Base-by-base conservation (phyloP, 768 basidiomycete species). In the Cystofilobasidium capitatum region DNA sequence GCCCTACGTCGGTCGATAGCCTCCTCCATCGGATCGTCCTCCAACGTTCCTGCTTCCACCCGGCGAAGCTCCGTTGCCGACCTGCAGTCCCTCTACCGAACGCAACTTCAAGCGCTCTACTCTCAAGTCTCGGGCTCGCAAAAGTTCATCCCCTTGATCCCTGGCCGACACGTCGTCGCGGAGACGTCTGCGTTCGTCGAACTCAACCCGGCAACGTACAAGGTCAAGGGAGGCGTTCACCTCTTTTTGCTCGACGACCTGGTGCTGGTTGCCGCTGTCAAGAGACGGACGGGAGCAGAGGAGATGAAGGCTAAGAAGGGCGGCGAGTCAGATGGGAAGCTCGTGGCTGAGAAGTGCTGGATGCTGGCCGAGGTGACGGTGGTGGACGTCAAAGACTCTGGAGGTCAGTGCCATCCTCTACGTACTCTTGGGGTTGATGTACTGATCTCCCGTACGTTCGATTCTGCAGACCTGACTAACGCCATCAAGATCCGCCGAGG, bases 261-360 rank as follows among this genome's bases (percentile, higher is more conserved):
- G 14, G 84, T 98, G 29, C 80, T 98, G 42, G 88, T 98, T 0
- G 91, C 91, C 3, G 76, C 76, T 1, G 83, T 86, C 73, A 82
- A 90, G 69, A 81, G 86, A 2, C 49, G 66, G 10, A 35, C 60
- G 4, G 66, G 49, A 16, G 66, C 42, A 29, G 65, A n/a, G n/a
- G 73, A 70, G 6, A 68, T 73, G 12, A 71, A 73, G 35, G 72
- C 71, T 44, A 51, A 83, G 35, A 81, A 81, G 0, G 82, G 62
- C 81, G 87, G 24, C 1, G 33, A 26, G 13, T 42, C 24, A 29
- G 66, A 58, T 10, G 68, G 86, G 12, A 88, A 90, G 76, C 81
- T 97, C 40, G 89, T 94, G 2, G 96, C 94, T 0, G 94, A 98
- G 73, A 81, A 84, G 71, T 97, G 91, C 76, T 99, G 92, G 89